phyloP scores from a whole-genome alignment of 2,329 filamentous ascomycete genomes.

The Penicillium hesseltinei region DNA sequence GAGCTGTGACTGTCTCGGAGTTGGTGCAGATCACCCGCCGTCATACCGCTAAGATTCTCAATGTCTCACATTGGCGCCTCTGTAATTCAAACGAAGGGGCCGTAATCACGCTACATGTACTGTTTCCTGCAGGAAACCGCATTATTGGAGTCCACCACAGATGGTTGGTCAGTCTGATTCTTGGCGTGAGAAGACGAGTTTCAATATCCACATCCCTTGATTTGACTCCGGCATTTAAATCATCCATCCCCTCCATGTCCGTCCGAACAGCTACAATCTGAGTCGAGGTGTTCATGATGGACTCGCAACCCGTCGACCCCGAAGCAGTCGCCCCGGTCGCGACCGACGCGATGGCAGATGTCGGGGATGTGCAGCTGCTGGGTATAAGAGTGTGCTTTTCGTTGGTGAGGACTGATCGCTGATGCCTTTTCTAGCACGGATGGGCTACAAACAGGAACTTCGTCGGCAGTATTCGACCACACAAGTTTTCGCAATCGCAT shows the following conservation, averaged over 20 bases:
- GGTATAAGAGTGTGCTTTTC: not conserved
- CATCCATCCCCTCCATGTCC: not conserved
- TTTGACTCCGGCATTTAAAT: not conserved
- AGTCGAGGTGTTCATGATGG: not conserved
- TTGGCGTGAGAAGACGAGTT: not conserved
- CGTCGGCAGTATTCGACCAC: slow-evolving; percentile 60
- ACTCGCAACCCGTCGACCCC: not conserved
- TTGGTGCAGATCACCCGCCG: not conserved
- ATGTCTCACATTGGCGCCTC: not conserved
- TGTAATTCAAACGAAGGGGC: not conserved
- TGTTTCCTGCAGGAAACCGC: not conserved
- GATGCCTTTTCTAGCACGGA: slow-evolving; percentile 25
- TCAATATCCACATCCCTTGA: not conserved
- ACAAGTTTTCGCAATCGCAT: slow-evolving; percentile 62
- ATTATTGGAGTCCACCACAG: not conserved
- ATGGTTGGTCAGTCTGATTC: not conserved
- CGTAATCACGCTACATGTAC: not conserved
- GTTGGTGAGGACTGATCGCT: not conserved
- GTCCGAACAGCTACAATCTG: not conserved
- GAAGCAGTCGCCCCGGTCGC: not conserved
- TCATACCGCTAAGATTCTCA: not conserved
- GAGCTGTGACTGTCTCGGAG: not conserved
- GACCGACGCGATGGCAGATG: not conserved
- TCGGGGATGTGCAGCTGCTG: not conserved
- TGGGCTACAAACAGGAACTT: slow-evolving; percentile 60